Percentiles rank a stretch among this genome's conserved stretches.
Conservation (phyloP, 768 basidiomycete genomes). For the Boletus coccyginus region DNA sequence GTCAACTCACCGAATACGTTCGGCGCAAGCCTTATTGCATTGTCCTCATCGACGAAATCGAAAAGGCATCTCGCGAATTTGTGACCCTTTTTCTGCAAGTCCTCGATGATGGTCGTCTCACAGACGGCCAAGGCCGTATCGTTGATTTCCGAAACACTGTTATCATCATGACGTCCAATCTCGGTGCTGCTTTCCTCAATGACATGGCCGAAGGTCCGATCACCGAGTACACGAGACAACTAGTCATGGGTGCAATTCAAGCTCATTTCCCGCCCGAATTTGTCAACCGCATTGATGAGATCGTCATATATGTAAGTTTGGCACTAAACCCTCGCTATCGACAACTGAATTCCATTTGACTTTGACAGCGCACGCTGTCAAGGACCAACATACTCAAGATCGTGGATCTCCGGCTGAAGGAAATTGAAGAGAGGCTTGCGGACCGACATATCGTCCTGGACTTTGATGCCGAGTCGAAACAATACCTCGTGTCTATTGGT, state of each 20-base stretch:
- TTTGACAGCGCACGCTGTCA: constrained; percentile 71
- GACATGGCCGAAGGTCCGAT: constrained; percentile 75
- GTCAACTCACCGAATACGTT: constrained; percentile 91
- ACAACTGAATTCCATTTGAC: constrained; percentile 26
- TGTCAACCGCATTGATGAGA: constrained; percentile 85
- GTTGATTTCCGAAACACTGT: constrained; percentile 89
- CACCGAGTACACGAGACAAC: constrained; percentile 50
- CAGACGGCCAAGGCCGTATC: constrained; percentile 89
- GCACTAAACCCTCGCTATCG: background rate
- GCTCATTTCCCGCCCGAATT: constrained; percentile 91
- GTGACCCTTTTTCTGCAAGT: constrained; percentile 77
- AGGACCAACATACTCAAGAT: constrained; percentile 75
- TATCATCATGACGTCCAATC: constrained; percentile 93
- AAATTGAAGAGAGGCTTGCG: constrained; percentile 78
- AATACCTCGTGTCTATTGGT: constrained; percentile 70
- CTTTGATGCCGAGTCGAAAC: constrained; percentile 72
- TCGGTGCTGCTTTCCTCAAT: constrained; percentile 74
- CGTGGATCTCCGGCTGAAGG: constrained; percentile 83
- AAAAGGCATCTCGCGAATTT: constrained; percentile 82
- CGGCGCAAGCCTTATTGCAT: constrained; percentile 89
- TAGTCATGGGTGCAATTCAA: constrained; percentile 80
- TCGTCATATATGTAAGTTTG: constrained; percentile 60
- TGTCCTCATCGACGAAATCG: constrained; percentile 84
- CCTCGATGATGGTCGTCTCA: constrained; percentile 88
- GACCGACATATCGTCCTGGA: constrained; percentile 79